Evolutionary conservation across 2,329 filamentous ascomycete genomes (phyloP).

Genomic region (Fusarium sp.): DNA sequence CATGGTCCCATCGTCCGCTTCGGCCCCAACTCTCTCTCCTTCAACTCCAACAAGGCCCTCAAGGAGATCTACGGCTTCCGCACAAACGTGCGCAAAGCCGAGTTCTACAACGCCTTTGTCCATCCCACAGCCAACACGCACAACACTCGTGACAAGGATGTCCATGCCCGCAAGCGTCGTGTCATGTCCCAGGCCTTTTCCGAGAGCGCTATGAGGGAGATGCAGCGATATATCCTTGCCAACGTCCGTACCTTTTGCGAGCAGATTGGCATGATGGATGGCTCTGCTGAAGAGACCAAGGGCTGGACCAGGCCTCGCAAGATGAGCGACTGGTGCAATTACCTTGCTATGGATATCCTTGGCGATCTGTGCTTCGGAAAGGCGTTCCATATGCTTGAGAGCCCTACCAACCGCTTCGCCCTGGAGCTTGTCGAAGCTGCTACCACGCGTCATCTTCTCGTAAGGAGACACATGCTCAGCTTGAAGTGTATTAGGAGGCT

Average conservation of each 20-base stretch:
- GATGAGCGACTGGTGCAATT: conserved; percentile 71
- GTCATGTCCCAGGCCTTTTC: conserved; percentile 78
- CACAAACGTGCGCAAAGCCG: conserved; percentile 71
- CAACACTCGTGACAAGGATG: conserved; percentile 72
- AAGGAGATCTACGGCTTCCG: conserved; percentile 73
- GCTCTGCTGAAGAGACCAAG: conserved; percentile 58
- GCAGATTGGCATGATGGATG: conserved; percentile 57
- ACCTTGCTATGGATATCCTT: conserved; percentile 69
- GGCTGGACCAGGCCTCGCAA: conserved; percentile 67
- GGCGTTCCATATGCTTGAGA: conserved; percentile 69
- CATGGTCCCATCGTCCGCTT: conserved; percentile 82
- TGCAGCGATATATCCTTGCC: conserved; percentile 72
- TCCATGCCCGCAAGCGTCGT: conserved; percentile 75
- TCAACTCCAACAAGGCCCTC: conserved; percentile 76
- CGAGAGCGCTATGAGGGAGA: conserved; percentile 70
- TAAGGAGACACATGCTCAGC: conserved; percentile 51
- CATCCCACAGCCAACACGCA: conserved; percentile 77
- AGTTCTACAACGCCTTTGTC: conserved; percentile 78
- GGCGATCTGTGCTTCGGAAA: conserved; percentile 69
- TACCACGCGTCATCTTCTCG: conserved; percentile 73
- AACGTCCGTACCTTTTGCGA: conserved; percentile 74
- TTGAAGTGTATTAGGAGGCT: neutral
- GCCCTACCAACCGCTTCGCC: conserved; percentile 69
- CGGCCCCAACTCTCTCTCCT: conserved; percentile 78
- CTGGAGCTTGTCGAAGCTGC: conserved; percentile 73